A percentile compares a stretch with the other conserved stretches of the same genome.
Evolutionary conservation across 805 yeast species (phyloP).

Genomic region (Metschnikowia proteae): DNA sequence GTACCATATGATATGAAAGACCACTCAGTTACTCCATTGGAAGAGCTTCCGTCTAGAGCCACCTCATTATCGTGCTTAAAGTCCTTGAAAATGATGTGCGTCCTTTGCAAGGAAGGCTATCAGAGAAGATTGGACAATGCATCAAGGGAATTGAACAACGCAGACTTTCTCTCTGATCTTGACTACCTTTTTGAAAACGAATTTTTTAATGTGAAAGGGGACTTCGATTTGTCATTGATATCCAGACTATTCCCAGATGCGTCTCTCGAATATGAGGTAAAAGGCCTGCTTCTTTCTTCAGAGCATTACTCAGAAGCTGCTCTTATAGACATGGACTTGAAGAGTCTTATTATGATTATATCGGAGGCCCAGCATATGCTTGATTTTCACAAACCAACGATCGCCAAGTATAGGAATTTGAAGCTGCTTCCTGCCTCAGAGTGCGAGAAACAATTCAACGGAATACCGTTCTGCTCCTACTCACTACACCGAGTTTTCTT

Average conservation of each 20-base stretch:
- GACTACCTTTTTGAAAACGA: conserved; percentile 19
- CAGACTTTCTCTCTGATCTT: conserved; percentile 19
- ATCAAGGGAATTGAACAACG: conserved; percentile 19
- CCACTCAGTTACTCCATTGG: conserved; percentile 28
- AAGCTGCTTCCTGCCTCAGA: conserved; percentile 11
- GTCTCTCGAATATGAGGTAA: conserved; percentile 8
- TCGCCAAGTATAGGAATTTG: conserved; percentile 9
- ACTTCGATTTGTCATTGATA: conserved; percentile 25
- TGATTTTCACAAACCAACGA: conserved; percentile 20
- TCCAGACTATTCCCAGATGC: conserved; percentile 5
- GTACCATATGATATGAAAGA: conserved; percentile 43
- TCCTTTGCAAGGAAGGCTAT: conserved; percentile 35
- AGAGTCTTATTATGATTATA: conserved; percentile 26
- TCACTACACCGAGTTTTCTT: conserved; percentile 48
- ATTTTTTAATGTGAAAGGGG: conserved; percentile 20
- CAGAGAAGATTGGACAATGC: conserved; percentile 33
- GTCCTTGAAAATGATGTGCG: conserved; percentile 25
- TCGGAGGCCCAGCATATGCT: conserved; percentile 27
- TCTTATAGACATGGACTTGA: conserved; percentile 39
- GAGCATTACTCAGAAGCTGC: conserved; percentile 25
- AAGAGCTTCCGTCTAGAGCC: conserved; percentile 26
- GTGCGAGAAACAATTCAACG: conserved; percentile 9
- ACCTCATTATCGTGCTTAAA: conserved; percentile 25
- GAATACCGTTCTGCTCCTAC: conserved; percentile 33
- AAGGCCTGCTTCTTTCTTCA: conserved; percentile 1